Base-by-base conservation (phyloP, 768 basidiomycete genomes). In the Ephemerocybe angulata region DNA sequence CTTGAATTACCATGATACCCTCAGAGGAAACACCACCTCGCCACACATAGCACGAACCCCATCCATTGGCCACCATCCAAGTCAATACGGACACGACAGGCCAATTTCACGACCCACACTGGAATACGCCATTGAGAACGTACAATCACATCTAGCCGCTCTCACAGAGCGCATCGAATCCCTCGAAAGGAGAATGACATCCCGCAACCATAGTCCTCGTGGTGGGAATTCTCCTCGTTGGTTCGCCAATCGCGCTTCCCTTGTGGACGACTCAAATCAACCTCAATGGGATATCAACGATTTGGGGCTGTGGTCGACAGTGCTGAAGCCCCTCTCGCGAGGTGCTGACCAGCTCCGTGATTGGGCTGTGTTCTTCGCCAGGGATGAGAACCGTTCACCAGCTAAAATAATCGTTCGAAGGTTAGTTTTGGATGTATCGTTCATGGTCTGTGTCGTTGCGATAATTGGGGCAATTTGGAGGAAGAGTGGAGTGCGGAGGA, bases 131-230 rank as follows among this genome's bases (percentile, higher is more conserved):
- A 73, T 94, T 19, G 89, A 93, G 67, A 84, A 80, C 58, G 79
- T 93, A 49, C 92, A 95, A 67, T 81, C 84, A 0, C 88, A 92
- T 58, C 71, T 94, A 19, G 90, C 90, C 0, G 90, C 90, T 5
- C 77, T 94, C 41, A 84, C 81, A 7, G 91, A 93, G 67, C 84
- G 93, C 27, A 70, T 94, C n/a, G 92, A 93, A 62, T 75, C 78
- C 13, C 70, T 88, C 8, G 85, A 86, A 68, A 71, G 76, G 13
- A 63, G 79, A 13, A 65, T 73, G 24, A 68, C 72, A 21, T 76
- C 77, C 38, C 67, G 71, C 27, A 76, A 82, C 2, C 70, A 72
- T 28, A 56, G 69, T 19, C 74, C 77, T 6, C 64, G 72, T 52
- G 67, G 67, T 25, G 63, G 68, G 27, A 73, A 72, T 30, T 76